phyloP scores from a whole-genome alignment of 805 yeast species.

The Priceomyces medius region DNA sequence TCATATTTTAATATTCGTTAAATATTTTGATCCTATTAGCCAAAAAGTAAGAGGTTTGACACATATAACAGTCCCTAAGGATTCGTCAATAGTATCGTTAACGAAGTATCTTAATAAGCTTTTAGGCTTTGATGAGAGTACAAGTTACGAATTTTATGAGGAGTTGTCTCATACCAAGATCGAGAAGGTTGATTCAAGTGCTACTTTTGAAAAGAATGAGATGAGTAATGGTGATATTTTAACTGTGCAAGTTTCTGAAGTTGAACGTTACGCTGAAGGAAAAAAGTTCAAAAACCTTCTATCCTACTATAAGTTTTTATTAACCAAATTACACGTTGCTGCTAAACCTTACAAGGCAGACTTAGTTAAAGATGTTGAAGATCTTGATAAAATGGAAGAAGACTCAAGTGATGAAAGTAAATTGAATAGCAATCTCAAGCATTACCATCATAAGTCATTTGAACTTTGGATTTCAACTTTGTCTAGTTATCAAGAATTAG shows the following conservation, averaged over 20 bases:
- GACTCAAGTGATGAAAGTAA: conserved; percentile 4
- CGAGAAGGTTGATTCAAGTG: conserved; percentile 39
- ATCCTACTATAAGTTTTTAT: conserved; percentile 54
- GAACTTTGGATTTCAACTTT: conserved; percentile 70
- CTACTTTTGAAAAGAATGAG: conserved; percentile 55
- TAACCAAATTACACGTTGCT: conserved; percentile 59
- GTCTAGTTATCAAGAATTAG: conserved; percentile 58
- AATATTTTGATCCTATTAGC: conserved; percentile 58
- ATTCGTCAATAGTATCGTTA: conserved; percentile 43
- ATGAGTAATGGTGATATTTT: conserved; percentile 69
- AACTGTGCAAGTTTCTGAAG: conserved; percentile 29
- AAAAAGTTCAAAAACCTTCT: conserved; percentile 27
- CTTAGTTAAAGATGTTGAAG: conserved; percentile 43
- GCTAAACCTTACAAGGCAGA: conserved; percentile 47
- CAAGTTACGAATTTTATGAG: conserved; percentile 48
- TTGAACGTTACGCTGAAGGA: conserved; percentile 17
- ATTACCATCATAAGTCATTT: conserved; percentile 30
- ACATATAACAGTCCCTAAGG: conserved; percentile 52
- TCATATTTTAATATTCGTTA: conserved; percentile 46
- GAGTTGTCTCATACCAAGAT: conserved; percentile 59
- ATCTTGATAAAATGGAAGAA: conserved; percentile 12
- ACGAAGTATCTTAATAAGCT: conserved; percentile 39
- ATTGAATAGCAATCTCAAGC: conserved; percentile 15
- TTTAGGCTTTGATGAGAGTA: conserved; percentile 37
- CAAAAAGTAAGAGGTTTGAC: conserved; percentile 66